These are phyloP conservation scores for Emmonsiellopsis sp. DNA, from an alignment of 2,329 filamentous ascomycete genomes.

Conservation along the genomic window DNA sequence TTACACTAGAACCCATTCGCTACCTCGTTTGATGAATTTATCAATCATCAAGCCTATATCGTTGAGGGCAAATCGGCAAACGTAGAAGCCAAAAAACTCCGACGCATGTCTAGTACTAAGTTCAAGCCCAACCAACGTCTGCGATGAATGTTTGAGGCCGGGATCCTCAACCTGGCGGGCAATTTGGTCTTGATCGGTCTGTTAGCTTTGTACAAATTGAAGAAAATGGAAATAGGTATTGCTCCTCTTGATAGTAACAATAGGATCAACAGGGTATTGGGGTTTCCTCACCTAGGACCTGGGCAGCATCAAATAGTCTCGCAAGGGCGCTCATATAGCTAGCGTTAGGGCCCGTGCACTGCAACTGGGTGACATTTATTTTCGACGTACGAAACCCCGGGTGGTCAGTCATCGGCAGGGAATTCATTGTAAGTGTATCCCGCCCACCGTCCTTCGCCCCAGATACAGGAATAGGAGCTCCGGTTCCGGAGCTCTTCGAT, in stretches of 20 bases:
- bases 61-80: slow-evolving; percentile 86
- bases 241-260: neutral
- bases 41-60: slow-evolving; percentile 81
- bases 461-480: slow-evolving; percentile 17
- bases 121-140: slow-evolving; percentile 91
- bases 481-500: slow-evolving; percentile 72
- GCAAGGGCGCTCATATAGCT: slow-evolving; percentile 88
- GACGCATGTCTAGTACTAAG: slow-evolving; percentile 86
- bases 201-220: neutral
- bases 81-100: slow-evolving; percentile 95
- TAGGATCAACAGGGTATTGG: too few relatives aligned
- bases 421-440: slow-evolving; percentile 59
- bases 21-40: slow-evolving; percentile 94
- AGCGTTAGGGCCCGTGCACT: slow-evolving; percentile 75
- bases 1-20: slow-evolving; percentile 74
- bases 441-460: slow-evolving; percentile 41
- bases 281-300: slow-evolving; percentile 68
- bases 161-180: slow-evolving; percentile 93
- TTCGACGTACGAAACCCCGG: slow-evolving; percentile 59
- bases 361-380: slow-evolving; percentile 58
- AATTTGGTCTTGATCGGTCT: slow-evolving; percentile 67
- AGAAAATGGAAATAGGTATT: slow-evolving; percentile 3
- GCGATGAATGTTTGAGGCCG: slow-evolving; percentile 80
- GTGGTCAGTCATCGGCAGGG: slow-evolving; percentile 62
- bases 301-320: slow-evolving; percentile 83